Base-by-base conservation (phyloP, 2,329 filamentous ascomycete species). In the Lecanicillium sp. region DNA sequence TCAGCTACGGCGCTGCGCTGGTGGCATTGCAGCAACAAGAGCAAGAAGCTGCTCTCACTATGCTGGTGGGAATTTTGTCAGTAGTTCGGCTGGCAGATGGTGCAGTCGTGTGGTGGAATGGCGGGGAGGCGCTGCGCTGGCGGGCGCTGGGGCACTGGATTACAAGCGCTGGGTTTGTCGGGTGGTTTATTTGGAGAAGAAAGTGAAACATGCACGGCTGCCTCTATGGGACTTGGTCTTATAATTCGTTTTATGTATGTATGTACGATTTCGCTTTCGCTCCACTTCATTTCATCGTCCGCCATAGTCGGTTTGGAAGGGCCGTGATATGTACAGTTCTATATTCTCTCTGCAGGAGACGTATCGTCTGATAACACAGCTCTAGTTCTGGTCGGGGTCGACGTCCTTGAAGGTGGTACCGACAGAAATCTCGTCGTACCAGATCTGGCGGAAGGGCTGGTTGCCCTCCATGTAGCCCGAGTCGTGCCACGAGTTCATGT, bases 401-500 rank as follows among this genome's bases (percentile, higher is more conserved):
- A 60, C 58, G 42, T 62, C 60, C 27, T 45, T 52, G 33, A 56
- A 69, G 2, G 57, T 62, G 2, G 66, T 67, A 1, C 70, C 73
- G 7, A 68, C 60, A 5, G 68, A 65, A 50, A 76, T 66, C 61
- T 74, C 67, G 52, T 76, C 73, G 53, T 67, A 73, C 70, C 71
- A 77, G n/a, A 75, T 56, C 59, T 73, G 64, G 9, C 73, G 62
- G 19, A 67, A 68, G 0, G 56, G 54, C 61, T 75, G 71, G 14
- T 51, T 64, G 1, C 69, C 71, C 39, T 62, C 60, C 58, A 69
- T 63, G 12, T 60, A 55, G 1, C 59, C 58, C 30, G 70, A 61
- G 51, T 75, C 72, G 49, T 72, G 60, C 73, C 72, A 76, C 10
- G 66, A 65, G 55, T 75, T 76, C 1, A 72, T 72, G 57, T 77